A percentile compares a stretch with the other conserved stretches of the same genome.
These are phyloP conservation scores for Puccinellia tenuiflora DNA, from an alignment of 176 grass and related monocot genomes.

Conservation along the genomic window DNA sequence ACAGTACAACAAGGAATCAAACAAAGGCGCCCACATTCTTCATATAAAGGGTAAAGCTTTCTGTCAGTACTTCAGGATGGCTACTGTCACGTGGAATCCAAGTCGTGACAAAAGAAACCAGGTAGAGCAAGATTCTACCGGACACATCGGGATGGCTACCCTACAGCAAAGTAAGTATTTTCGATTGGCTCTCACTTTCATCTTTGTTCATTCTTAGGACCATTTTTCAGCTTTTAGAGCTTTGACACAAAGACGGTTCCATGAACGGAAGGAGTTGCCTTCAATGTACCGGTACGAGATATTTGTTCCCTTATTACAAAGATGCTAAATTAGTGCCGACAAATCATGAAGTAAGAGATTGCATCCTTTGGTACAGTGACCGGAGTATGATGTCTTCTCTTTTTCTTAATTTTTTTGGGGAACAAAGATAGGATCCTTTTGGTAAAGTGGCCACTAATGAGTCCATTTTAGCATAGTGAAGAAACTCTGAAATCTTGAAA, in stretches of 20 bases:
- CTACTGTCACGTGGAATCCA: neutral
- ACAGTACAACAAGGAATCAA: neutral
- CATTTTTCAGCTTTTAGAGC: neutral
- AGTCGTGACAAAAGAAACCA: neutral
- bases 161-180: neutral
- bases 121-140: neutral
- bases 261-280: neutral
- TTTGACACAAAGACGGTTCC: neutral
- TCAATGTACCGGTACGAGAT: neutral
- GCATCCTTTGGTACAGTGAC: neutral
- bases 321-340: neutral
- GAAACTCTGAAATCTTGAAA: too few relatives aligned
- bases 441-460: neutral
- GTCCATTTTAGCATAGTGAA: too few relatives aligned
- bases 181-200: neutral
- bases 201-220: neutral
- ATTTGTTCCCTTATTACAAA: neutral
- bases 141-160: neutral
- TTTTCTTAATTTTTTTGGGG: neutral
- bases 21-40: neutral
- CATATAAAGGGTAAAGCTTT: neutral
- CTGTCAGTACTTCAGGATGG: neutral
- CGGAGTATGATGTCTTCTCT: neutral
- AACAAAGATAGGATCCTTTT: neutral
- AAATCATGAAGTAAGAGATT: neutral